Evolutionary conservation across 1,139 yeast species (phyloP).

Genomic region (Yamadazyma dendronema): DNA sequence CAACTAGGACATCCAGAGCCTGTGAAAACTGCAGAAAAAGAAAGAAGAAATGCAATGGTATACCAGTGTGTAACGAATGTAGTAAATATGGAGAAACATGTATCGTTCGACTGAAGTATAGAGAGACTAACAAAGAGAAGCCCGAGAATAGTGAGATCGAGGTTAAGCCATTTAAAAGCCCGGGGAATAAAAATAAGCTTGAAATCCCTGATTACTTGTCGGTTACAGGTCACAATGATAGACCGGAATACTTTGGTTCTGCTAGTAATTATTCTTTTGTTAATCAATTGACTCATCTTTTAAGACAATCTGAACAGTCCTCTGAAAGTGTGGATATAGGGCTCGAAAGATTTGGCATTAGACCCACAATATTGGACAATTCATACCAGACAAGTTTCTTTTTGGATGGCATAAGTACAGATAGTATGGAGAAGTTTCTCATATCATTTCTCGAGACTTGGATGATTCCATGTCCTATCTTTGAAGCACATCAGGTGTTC

Average conservation of each 20-base stretch:
- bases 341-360: conserved; percentile 12
- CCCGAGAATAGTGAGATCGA: too few relatives aligned
- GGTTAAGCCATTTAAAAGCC: background rate
- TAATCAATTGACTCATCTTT: conserved; percentile 12
- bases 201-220: conserved; percentile 13
- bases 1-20: conserved; percentile 8
- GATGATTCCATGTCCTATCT: conserved; percentile 11
- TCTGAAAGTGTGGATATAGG: conserved; percentile 5
- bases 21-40: conserved; percentile 13
- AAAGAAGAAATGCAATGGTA: conserved; percentile 12
- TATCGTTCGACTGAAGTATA: conserved; percentile 1
- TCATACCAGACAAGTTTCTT: conserved; percentile 6
- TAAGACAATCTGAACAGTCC: conserved; percentile 5
- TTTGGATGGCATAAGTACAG: conserved; percentile 7
- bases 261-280: conserved; percentile 15
- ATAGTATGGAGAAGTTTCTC: conserved; percentile 8
- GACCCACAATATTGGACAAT: conserved; percentile 10
- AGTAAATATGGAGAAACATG: conserved; percentile 11
- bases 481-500: conserved; percentile 12
- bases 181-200: conserved; percentile 4
- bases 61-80: conserved; percentile 11
- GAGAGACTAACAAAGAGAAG: conserved; percentile 1
- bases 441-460: conserved; percentile 13
- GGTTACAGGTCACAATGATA: conserved; percentile 7
- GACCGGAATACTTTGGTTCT: conserved; percentile 14